These are phyloP conservation scores for Plasmodium gallinaceum DNA, from an alignment of 169 alveolate genomes.

Conservation along the genomic window DNA sequence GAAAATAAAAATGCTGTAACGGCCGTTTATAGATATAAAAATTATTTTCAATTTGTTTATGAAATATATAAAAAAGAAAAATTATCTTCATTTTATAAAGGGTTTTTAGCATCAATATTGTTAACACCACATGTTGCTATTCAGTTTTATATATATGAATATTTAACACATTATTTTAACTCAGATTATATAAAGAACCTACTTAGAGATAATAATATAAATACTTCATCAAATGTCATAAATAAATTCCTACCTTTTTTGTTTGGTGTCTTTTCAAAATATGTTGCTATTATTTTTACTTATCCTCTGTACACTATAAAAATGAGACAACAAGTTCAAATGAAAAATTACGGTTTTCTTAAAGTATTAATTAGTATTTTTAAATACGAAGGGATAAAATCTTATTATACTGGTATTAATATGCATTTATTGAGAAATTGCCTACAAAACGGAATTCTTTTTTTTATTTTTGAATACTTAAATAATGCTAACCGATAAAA, in stretches of 20 bases:
- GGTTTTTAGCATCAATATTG: constrained; percentile 57
- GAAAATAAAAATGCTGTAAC: constrained; percentile 49
- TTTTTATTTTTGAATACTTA: constrained; percentile 72
- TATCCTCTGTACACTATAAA: constrained; percentile 73
- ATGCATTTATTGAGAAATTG: constrained; percentile 71
- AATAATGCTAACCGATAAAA: constrained; percentile 16
- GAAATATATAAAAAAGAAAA: constrained; percentile 60
- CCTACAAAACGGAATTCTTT: constrained; percentile 72
- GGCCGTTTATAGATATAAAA: constrained; percentile 44
- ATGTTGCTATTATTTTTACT: constrained; percentile 51
- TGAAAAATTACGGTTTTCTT: constrained; percentile 47
- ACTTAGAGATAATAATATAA: constrained; percentile 3
- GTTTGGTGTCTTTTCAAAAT: constrained; percentile 70
- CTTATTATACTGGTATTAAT: constrained; percentile 67
- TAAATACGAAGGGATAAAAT: constrained; percentile 51
- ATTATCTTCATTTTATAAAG: constrained; percentile 60
- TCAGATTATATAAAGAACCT: constrained; percentile 26
- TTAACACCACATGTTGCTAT: constrained; percentile 73
- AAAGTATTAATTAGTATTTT: constrained; percentile 58
- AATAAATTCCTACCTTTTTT: constrained; percentile 51
- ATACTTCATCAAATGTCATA: constrained; percentile 34
- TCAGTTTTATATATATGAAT: constrained; percentile 70
- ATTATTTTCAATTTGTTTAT: constrained; percentile 71
- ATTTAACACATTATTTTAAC: constrained; percentile 35
- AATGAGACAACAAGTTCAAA: constrained; percentile 77